Conservation (phyloP, 257 asterid species). For the Fraxinus pennsylvanica region DNA sequence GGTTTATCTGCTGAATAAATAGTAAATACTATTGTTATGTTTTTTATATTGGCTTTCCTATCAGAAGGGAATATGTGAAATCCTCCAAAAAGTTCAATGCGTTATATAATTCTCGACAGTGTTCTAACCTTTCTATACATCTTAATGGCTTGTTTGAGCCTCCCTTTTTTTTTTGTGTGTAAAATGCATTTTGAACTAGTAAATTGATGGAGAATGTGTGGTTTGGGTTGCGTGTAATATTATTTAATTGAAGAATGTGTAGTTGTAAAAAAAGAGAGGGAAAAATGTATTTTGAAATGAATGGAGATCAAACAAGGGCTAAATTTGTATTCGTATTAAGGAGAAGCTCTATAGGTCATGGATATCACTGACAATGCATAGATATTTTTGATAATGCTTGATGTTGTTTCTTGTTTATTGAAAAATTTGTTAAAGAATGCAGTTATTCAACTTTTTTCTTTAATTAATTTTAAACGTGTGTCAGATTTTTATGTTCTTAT, state of each 20-base stretch:
- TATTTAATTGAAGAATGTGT: no score
- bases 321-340: neutral
- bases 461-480: neutral
- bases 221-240: no score
- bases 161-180: no score
- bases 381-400: neutral
- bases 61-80: neutral
- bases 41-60: neutral
- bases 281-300: no score
- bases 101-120: neutral
- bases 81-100: neutral
- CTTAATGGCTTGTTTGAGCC: neutral
- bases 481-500: neutral
- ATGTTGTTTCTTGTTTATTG: slow-evolving; percentile 8
- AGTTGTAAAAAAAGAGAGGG: no score
- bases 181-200: no score
- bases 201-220: no score
- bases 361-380: neutral
- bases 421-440: neutral
- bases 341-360: neutral
- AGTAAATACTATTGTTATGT: neutral
- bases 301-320: no score
- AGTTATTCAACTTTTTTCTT: neutral
- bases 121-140: neutral
- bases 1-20: no score